Conservation (phyloP, 2,329 filamentous ascomycete species). For the Aschersonia sp. region DNA sequence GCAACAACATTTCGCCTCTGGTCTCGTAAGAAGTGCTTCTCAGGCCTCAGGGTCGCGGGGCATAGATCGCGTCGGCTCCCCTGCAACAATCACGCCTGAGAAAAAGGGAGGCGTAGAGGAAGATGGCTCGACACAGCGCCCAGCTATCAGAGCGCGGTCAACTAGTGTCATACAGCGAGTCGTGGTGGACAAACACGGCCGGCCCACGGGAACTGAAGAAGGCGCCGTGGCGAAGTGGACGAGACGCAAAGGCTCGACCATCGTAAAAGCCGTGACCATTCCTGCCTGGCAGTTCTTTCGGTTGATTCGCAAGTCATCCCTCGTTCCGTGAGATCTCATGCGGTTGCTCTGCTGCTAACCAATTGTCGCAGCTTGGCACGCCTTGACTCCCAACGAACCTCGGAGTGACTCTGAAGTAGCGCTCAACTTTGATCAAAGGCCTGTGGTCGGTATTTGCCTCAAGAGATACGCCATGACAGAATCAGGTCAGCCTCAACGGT, state of each 20-base stretch:
- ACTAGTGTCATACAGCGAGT: conserved; percentile 48
- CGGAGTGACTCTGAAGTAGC: conserved; percentile 65
- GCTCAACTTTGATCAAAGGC: conserved; percentile 72
- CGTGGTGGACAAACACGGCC: conserved; percentile 35
- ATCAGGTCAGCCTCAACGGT: conserved; percentile 52
- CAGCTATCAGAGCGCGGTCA: conserved; percentile 29
- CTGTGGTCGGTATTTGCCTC: conserved; percentile 81
- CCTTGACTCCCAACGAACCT: conserved; percentile 37
- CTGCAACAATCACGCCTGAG: neutral
- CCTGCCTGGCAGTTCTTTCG: conserved; percentile 97
- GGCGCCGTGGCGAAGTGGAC: conserved; percentile 25
- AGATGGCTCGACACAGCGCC: conserved; percentile 1
- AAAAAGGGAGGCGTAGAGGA: neutral
- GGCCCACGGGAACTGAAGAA: conserved; percentile 26
- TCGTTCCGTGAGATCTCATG: conserved; percentile 1
- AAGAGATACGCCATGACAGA: conserved; percentile 70
- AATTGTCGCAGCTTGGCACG: conserved; percentile 68
- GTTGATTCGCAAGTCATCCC: conserved; percentile 55
- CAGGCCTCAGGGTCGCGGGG: neutral
- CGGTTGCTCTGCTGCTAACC: neutral
- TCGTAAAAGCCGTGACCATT: conserved; percentile 75
- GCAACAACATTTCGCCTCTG: conserved; percentile 1
- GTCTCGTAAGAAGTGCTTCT: neutral
- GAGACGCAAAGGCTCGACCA: conserved; percentile 31
- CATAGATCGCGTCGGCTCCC: neutral